A percentile compares a stretch with the other conserved stretches of the same genome.
These are phyloP conservation scores for Saturnispora sanitii DNA, from an alignment of 805 yeast genomes.

Conservation along the genomic window DNA sequence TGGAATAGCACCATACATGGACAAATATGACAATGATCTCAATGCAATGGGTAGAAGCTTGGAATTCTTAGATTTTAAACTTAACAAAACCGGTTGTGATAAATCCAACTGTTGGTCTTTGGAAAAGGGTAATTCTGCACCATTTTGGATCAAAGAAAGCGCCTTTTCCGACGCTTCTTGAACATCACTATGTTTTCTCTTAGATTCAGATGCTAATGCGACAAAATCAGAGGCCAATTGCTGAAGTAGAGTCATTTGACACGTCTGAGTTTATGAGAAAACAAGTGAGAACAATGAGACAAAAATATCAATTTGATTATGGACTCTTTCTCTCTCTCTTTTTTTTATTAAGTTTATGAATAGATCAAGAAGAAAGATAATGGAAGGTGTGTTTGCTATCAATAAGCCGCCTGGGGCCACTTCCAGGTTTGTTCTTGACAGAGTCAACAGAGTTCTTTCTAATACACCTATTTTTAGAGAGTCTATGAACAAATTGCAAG, in stretches of 20 bases:
- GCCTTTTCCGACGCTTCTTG: conserved; percentile 47
- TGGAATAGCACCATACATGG: conserved; percentile 46
- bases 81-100: conserved; percentile 57
- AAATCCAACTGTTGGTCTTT: conserved; percentile 42
- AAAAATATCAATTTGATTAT: not conserved
- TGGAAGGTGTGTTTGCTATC: conserved; percentile 92
- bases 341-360: not conserved
- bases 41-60: conserved; percentile 64
- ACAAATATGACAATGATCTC: conserved; percentile 57
- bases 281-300: not conserved
- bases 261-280: not conserved
- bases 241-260: conserved; percentile 35
- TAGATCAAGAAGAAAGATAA: conserved; percentile 17
- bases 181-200: conserved; percentile 61
- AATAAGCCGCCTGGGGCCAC: conserved; percentile 82
- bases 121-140: conserved; percentile 13
- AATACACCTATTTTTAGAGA: conserved; percentile 46
- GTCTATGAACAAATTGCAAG: conserved; percentile 42
- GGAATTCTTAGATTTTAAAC: conserved; percentile 67
- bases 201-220: conserved; percentile 55
- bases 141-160: conserved; percentile 26
- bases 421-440: conserved; percentile 63
- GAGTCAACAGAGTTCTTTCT: conserved; percentile 54
- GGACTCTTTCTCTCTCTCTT: not conserved
- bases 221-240: conserved; percentile 50